phyloP scores from a whole-genome alignment of 2,329 filamentous ascomycete species.

The Penicillium sp. region DNA sequence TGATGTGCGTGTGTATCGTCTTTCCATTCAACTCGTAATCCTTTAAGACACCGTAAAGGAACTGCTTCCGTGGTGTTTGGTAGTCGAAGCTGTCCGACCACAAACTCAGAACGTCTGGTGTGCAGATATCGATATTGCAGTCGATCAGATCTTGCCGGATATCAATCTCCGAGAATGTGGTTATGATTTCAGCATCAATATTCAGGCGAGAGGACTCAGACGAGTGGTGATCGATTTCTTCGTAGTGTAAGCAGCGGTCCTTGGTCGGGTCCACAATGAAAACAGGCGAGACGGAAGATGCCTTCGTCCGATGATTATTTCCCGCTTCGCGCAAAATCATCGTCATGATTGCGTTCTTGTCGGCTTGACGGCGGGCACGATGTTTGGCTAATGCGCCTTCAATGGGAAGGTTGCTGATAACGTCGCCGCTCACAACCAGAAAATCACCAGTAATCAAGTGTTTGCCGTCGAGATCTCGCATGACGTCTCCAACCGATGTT shows the following conservation, averaged over 20 bases:
- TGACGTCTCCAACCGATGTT: slow-evolving; percentile 87
- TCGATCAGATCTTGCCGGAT: slow-evolving; percentile 88
- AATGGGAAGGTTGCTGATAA: slow-evolving; percentile 88
- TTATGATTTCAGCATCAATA: slow-evolving; percentile 80
- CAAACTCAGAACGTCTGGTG: slow-evolving; percentile 88
- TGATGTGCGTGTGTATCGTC: slow-evolving; percentile 89
- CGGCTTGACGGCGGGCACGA: slow-evolving; percentile 76
- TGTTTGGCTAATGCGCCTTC: slow-evolving; percentile 78
- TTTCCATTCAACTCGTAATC: slow-evolving; percentile 97
- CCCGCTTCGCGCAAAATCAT: slow-evolving; percentile 84
- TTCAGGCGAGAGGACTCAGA: slow-evolving; percentile 61
- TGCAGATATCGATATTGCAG: slow-evolving; percentile 95
- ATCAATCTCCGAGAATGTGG: slow-evolving; percentile 75
- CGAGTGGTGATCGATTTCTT: slow-evolving; percentile 75
- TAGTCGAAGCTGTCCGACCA: slow-evolving; percentile 99
- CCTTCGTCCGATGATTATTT: slow-evolving; percentile 75
- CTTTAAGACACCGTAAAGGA: slow-evolving; percentile 89
- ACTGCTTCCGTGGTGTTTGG: slow-evolving; percentile 84
- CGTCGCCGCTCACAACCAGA: slow-evolving; percentile 86
- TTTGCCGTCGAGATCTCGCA: slow-evolving; percentile 89
- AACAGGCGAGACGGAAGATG: slow-evolving; percentile 74
- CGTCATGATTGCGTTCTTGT: slow-evolving; percentile 98
- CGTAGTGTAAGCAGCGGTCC: slow-evolving; percentile 87
- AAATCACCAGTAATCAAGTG: slow-evolving; percentile 89
- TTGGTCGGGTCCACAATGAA: slow-evolving; percentile 85